These are phyloP conservation scores for Ophiostoma fasciatum DNA, from an alignment of 2,329 filamentous ascomycete genomes.

Conservation along the genomic window DNA sequence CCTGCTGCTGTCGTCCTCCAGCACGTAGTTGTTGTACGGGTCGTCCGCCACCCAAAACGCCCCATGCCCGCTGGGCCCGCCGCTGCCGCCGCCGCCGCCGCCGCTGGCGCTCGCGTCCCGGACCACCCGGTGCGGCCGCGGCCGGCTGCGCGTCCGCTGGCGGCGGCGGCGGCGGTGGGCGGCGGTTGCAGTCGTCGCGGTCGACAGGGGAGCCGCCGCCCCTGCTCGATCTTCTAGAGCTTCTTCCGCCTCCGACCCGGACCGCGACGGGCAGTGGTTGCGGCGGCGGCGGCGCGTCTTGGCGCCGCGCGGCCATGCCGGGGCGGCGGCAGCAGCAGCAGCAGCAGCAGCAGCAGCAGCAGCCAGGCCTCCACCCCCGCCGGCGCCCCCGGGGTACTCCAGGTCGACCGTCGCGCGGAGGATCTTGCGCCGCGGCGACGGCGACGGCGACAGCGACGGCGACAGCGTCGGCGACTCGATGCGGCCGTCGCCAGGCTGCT, in stretches of 20 bases:
- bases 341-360: no score
- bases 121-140: neutral
- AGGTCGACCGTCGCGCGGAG: neutral
- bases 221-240: no score
- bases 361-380: no score
- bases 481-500: neutral
- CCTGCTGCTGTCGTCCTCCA: neutral
- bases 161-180: neutral
- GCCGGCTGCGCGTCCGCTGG: slow-evolving; percentile 6
- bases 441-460: no score
- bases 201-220: neutral
- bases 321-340: no score
- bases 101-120: neutral
- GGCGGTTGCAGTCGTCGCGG: neutral
- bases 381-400: no score
- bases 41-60: neutral
- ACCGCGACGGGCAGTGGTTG: slow-evolving; percentile 3
- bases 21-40: no score
- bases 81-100: neutral
- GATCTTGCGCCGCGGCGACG: slow-evolving; percentile 4
- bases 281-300: neutral
- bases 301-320: no score
- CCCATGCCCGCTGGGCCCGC: no score
- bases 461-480: no score
- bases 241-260: no score